Evolutionary conservation across 2,329 filamentous ascomycete species (phyloP).

Genomic region (Xylariaceae sp.): DNA sequence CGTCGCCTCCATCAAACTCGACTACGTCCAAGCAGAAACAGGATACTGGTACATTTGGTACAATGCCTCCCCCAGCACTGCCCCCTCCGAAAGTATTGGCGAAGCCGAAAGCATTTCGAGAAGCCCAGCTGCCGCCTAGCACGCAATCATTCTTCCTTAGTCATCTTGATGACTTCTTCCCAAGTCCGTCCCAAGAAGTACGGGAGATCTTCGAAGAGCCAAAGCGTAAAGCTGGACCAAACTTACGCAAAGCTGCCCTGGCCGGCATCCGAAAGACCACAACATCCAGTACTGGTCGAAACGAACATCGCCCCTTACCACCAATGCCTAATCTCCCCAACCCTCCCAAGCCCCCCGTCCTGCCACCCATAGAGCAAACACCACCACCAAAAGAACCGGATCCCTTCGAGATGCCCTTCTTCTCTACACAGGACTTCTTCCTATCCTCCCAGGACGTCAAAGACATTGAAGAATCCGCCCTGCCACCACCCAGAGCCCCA

Average conservation of each 20-base stretch:
- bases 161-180: conserved; percentile 50
- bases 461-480: conserved; percentile 35
- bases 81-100: conserved; percentile 9
- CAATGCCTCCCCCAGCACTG: neutral
- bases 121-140: conserved; percentile 33
- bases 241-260: neutral
- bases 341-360: neutral
- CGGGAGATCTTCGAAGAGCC: conserved; percentile 45
- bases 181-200: conserved; percentile 51
- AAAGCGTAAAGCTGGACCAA: neutral
- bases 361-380: neutral
- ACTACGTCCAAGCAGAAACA: neutral
- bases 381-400: conserved; percentile 5
- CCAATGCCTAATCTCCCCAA: conserved; percentile 1
- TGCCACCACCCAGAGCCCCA: conserved; percentile 14
- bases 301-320: neutral
- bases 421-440: conserved; percentile 43
- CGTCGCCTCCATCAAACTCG: neutral
- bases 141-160: conserved; percentile 49
- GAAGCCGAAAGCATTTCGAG: conserved; percentile 10
- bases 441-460: conserved; percentile 45
- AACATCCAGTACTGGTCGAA: neutral
- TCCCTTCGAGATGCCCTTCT: conserved; percentile 30
- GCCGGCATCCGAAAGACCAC: neutral
- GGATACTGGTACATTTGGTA: neutral